Evolutionary conservation across 805 yeast species (phyloP), one percentile per base, ranked within the genome.

Genomic region (Candida sphagnicola): DNA sequence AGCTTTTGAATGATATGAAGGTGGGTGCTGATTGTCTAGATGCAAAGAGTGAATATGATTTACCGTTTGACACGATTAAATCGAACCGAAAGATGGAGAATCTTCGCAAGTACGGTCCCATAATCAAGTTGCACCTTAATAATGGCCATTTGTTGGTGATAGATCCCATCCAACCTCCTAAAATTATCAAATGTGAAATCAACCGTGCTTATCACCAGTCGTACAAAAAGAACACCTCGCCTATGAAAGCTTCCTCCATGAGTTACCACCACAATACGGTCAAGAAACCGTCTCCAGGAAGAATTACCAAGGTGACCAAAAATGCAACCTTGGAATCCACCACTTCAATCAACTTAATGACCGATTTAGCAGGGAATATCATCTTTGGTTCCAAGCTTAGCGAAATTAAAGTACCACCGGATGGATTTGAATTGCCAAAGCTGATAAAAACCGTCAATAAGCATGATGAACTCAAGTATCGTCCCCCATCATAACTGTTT

Each of bases 91-190:
- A 39, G 21, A 31, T 34, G n/a, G 50, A 54, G 40, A 44, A 68
- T 42, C 40, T 55, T 8, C 38, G 35, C 18, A 45, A 45, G 17
- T 48, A 57, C 34, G 77, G 77, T 0, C 69, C 70, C 1, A 42
- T 57, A 8, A 53, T 70, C 3, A 64, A 52, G 30, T 47, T 74
- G 6, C 53, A 51, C 11, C 57, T 74, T 30, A 47, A 57, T 34
- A 62, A 70, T 36, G 72, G 72, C 2, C 51, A 57, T 25, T 50
- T 54, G n/a, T 36, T 74, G 17, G 45, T 64, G 1, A 59, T 70
- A 5, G 75, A 71, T 42, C 77, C 78, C 4, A 29, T 51, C 3
- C 37, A 37, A 2, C 53, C 61, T 5, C 68, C 69, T 1, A 44
- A 37, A 36, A 37, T 55, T 26, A 37, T 53, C 19, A 14, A 30